Evolutionary conservation across 305 asterid species (phyloP).

Genomic region (Ajuga reptans): DNA sequence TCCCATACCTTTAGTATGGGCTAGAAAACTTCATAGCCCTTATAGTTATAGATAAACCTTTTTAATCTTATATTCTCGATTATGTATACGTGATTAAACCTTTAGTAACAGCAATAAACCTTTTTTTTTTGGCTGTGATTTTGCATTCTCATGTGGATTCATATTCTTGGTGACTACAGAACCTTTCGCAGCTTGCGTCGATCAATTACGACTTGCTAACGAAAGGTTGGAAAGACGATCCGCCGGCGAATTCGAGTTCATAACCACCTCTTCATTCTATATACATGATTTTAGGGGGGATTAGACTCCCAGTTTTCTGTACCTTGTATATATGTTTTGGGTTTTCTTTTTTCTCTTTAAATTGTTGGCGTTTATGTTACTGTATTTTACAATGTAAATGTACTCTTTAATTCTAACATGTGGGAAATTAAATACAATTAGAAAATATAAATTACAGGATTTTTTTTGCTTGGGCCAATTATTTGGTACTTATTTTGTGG

Average conservation of each 20-base stretch:
- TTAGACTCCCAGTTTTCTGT: constrained; percentile 3
- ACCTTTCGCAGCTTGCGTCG: constrained; percentile 89
- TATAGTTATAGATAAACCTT: too few species aligned
- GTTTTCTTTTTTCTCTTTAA: background rate
- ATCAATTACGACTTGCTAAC: constrained; percentile 86
- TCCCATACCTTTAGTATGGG: too few species aligned
- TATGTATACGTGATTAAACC: too few species aligned
- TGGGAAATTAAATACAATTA: too few species aligned
- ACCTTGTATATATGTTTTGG: constrained; percentile 30
- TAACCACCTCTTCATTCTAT: constrained; percentile 7
- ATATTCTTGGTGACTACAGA: constrained; percentile 38
- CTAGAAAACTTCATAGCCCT: too few species aligned
- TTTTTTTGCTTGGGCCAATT: too few species aligned
- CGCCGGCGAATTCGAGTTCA: constrained; percentile 44
- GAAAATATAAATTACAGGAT: too few species aligned
- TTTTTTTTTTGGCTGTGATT: background rate
- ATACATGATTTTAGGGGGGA: constrained; percentile 10
- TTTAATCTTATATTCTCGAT: too few species aligned
- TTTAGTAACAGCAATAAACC: background rate
- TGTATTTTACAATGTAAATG: constrained; percentile 21
- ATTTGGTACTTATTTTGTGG: too few species aligned
- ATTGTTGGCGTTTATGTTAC: constrained; percentile 3
- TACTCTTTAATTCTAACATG: background rate
- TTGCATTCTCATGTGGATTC: constrained; percentile 5
- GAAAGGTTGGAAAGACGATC: constrained; percentile 83